These are phyloP conservation scores for Acrocalymma vagum DNA, from an alignment of 2,329 filamentous ascomycete genomes.

Conservation along the genomic window DNA sequence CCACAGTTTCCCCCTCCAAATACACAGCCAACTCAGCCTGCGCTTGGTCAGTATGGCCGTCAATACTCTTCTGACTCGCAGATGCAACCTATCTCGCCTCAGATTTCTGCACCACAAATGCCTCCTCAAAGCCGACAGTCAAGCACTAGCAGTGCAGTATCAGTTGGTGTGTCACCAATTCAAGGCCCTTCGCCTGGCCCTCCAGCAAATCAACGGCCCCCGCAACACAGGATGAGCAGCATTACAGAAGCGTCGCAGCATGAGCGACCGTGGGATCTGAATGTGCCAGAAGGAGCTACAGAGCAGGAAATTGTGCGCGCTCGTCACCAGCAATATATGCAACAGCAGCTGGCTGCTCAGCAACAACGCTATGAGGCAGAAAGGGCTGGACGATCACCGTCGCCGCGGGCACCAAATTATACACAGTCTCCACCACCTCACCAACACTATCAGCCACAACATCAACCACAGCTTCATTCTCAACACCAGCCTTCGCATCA, in stretches of 20 bases:
- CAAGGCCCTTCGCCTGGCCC: slow-evolving; percentile 29
- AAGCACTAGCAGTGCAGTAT: slow-evolving; percentile 37
- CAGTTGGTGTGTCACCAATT: slow-evolving; percentile 42
- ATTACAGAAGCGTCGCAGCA: slow-evolving; percentile 40
- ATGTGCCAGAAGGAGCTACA: slow-evolving; percentile 42
- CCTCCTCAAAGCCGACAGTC: slow-evolving; percentile 29
- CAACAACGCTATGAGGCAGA: slow-evolving; percentile 42
- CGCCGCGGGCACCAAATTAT: slow-evolving; percentile 33
- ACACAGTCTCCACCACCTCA: slow-evolving; percentile 30
- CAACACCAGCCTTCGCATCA: slow-evolving; percentile 8
- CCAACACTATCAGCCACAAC: too few species aligned
- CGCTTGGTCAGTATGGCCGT: slow-evolving; percentile 19
- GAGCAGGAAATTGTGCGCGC: slow-evolving; percentile 48
- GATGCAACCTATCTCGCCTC: slow-evolving; percentile 42
- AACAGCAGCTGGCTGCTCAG: slow-evolving; percentile 41
- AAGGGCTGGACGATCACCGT: slow-evolving; percentile 39
- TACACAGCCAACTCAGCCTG: slow-evolving; percentile 9
- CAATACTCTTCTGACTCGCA: slow-evolving; percentile 39
- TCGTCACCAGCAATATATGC: slow-evolving; percentile 45
- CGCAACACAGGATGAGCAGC: slow-evolving; percentile 44
- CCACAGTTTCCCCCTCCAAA: slow-evolving; percentile 20
- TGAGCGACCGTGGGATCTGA: slow-evolving; percentile 43
- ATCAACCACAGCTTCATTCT: too few species aligned
- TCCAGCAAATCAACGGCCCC: slow-evolving; percentile 22
- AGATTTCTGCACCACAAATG: slow-evolving; percentile 39